These are phyloP conservation scores for Anacardium occidentale DNA, from an alignment of 345 rosid genomes.

Conservation along the genomic window DNA sequence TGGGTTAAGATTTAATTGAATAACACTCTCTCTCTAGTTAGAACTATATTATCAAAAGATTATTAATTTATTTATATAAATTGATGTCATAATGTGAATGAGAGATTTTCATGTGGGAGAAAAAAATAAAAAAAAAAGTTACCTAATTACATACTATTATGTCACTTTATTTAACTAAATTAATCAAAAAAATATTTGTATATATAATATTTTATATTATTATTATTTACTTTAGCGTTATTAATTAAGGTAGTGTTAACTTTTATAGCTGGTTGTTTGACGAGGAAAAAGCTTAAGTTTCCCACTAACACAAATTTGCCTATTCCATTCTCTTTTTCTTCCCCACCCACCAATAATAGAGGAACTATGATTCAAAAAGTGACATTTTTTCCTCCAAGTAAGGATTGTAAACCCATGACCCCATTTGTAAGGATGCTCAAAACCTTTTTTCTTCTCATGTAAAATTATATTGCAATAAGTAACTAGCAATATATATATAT, in stretches of 20 bases:
- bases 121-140: too few relatives aligned
- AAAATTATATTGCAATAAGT: constrained; percentile 15
- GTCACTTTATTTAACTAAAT: too few relatives aligned
- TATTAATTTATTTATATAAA: too few relatives aligned
- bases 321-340: constrained; percentile 17
- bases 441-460: neutral
- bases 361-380: constrained; percentile 29
- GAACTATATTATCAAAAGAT: too few relatives aligned
- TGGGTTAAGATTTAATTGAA: constrained; percentile 29
- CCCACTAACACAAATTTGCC: constrained; percentile 24
- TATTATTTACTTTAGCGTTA: constrained; percentile 16
- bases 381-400: constrained; percentile 16
- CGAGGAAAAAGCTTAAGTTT: constrained; percentile 25
- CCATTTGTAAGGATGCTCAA: constrained; percentile 22
- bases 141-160: too few relatives aligned
- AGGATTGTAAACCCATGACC: constrained; percentile 28
- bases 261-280: constrained; percentile 44
- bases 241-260: constrained; percentile 29
- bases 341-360: constrained; percentile 38
- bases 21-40: neutral
- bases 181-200: too few relatives aligned
- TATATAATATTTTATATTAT: too few relatives aligned
- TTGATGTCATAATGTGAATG: too few relatives aligned
- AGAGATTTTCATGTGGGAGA: too few relatives aligned
- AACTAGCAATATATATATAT: constrained; percentile 12